Evolutionary conservation across 2,329 filamentous ascomycete species (phyloP), one percentile per base, ranked within the genome.

Genomic region (Aspergillus hiratsukae): DNA sequence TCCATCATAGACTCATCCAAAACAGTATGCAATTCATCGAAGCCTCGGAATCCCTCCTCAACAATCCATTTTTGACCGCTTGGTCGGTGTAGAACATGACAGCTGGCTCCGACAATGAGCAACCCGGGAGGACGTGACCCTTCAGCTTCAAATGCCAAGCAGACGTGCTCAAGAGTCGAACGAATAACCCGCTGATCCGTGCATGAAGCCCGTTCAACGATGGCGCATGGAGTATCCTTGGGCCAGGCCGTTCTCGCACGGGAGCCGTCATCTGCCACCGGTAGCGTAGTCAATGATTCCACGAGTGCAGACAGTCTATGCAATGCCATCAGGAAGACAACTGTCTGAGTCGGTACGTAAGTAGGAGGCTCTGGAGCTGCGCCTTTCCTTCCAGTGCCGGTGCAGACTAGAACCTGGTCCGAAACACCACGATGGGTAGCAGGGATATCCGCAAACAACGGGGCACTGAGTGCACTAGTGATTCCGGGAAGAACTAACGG

Each of bases 371-470:
- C 78, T 0, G 91, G 91, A 0, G 90, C 80, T 54, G 84, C 88
- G 11, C 94, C 94, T 75, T 96, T 95, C 67, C 94, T 85, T 0
- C 94, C 94, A 0, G 94, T 99, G 0, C 94, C 94, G 0, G 94
- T 99, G 76, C 94, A 97, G n/a, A 99, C 83, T 27, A 99, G 81
- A 0, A 99, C 87, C 73, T 97, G 92, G 68, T 99, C 94, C 3
- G 91, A 88, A 0, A 96, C 89, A 48, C 89, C 89, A 4, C 94
- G 83, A 76, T 97, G 93, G 1, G 94, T 99, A 0, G 88, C 81
- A 1, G 94, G 93, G 31, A 99, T 90, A 6, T 82, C 86, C 0
- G 92, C 92, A 70, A 97, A 96, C 2, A 99, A 79, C 0, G 93
- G 91, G 9, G 91, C 94, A 55, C 85, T 88, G 40, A 99, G 78